Base-by-base conservation (phyloP, 1,284 basidiomycete species). In the Wolfiporia cocos region DNA sequence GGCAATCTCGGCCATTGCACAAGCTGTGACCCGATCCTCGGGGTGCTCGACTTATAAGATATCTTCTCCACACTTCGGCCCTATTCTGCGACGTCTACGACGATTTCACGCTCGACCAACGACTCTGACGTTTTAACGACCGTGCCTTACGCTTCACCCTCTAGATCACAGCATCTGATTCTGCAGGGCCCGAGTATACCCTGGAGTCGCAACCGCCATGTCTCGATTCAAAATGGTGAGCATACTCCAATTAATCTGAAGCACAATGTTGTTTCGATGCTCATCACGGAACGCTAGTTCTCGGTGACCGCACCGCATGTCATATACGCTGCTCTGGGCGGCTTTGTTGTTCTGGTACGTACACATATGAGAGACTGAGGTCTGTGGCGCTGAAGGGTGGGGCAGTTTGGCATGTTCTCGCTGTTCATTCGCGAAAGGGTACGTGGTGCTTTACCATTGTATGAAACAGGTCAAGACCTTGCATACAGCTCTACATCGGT, bases 371-470 rank as follows among this genome's bases (percentile, higher is more conserved):
- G 12, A 11, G 12, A 9, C 12, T 23, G 73, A 86, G 41, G 83
- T 89, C 86, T 49, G 82, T 86, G 34, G 35, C 18, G 11, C 30
- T 41, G 46, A 34, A 18, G 18, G 41, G 47, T 42, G 33, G 15
- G 37, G 4, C 47, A 91, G 86, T 97, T 96, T 64, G 90, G 91
- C 61, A 92, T 95, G 84, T 91, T 96, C 66, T 92, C 90, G 9
- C 75, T 94, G 18, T 82, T 97, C 54, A 79, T 99, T 59, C 86
- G 94, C 59, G 93, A 97, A 69, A 84, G 78, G 70, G 85, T 83
- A 43, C 34, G 70, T 22, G 9, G 3, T n/a, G 19, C 34, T 19
- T 14, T 15, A 30, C n/a, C 33, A 17, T 20, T 34, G 6, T 22
- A 24, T 22, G 12, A 10, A 21, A 9, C 38, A 24, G n/a, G n/a